phyloP scores from a whole-genome alignment of 2,329 filamentous ascomycete species.

The Apiospora pterosperma region DNA sequence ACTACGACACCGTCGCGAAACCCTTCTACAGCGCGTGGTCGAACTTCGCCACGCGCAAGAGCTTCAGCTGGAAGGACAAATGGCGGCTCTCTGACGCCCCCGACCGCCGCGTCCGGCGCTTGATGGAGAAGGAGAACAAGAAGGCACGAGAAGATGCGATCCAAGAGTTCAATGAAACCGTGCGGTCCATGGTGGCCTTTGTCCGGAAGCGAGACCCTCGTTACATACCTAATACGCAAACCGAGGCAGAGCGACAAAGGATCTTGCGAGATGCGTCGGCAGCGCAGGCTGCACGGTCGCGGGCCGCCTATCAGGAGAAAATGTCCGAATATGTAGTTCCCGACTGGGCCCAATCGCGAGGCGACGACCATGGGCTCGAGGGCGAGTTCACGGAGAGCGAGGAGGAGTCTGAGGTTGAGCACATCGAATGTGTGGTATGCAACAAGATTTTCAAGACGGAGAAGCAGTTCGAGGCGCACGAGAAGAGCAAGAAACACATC shows the following conservation, averaged over 20 bases:
- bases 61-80: slow-evolving; percentile 84
- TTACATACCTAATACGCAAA: slow-evolving; percentile 73
- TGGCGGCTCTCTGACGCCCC: slow-evolving; percentile 83
- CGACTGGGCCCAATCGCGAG: slow-evolving; percentile 68
- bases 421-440: slow-evolving; percentile 75
- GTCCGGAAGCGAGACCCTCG: slow-evolving; percentile 88
- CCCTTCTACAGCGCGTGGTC: slow-evolving; percentile 81
- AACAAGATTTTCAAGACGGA: slow-evolving; percentile 83
- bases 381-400: slow-evolving; percentile 59
- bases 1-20: slow-evolving; percentile 72
- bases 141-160: slow-evolving; percentile 77
- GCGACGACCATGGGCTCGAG: slow-evolving; percentile 44
- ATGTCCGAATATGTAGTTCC: slow-evolving; percentile 62
- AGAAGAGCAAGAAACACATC: slow-evolving; percentile 93
- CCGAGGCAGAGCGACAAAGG: slow-evolving; percentile 77
- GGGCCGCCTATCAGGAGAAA: slow-evolving; percentile 77
- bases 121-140: slow-evolving; percentile 96
- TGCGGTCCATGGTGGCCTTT: slow-evolving; percentile 81
- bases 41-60: slow-evolving; percentile 78
- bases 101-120: slow-evolving; percentile 74
- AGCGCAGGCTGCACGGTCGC: slow-evolving; percentile 78
- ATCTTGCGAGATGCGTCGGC: slow-evolving; percentile 72
- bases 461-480: slow-evolving; percentile 85
- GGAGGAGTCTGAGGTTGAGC: slow-evolving; percentile 52
- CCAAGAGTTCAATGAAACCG: slow-evolving; percentile 88